Conservation (phyloP, 129 eudicot species). For the Saussurea involucrata region DNA sequence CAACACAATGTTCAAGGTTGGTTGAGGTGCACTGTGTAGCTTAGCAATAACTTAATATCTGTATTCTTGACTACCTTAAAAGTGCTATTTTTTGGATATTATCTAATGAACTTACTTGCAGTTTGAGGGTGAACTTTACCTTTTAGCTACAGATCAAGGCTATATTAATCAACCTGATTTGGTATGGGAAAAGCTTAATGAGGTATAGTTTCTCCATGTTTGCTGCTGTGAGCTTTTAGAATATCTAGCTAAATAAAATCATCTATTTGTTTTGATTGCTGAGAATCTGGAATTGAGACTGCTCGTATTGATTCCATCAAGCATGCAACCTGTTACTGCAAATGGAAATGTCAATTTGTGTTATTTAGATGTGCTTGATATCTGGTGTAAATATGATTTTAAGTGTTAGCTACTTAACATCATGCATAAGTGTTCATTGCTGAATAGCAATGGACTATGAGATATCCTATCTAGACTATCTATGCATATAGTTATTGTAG, state of each 20-base stretch:
- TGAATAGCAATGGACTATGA: not conserved
- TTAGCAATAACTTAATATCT: not conserved
- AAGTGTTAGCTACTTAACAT: not conserved
- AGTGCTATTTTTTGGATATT: not conserved
- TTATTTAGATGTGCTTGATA: not conserved
- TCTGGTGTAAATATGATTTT: not conserved
- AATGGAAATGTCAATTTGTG: not conserved
- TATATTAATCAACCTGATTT: conserved; percentile 85
- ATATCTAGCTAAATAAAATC: not conserved
- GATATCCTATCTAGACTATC: not conserved
- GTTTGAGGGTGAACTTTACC: conserved; percentile 77
- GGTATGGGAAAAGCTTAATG: conserved; percentile 94
- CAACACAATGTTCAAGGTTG: conserved; percentile 97
- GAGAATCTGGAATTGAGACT: not conserved
- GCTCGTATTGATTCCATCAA: not conserved
- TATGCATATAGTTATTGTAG: not conserved
- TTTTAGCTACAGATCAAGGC: conserved; percentile 93
- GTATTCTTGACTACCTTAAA: not conserved
- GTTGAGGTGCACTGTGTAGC: conserved; percentile 19
- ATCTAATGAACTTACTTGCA: conserved; percentile 37
- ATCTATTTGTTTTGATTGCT: not conserved
- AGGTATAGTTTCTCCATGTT: conserved; percentile 42
- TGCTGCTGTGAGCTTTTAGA: not conserved
- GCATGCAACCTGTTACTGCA: not conserved
- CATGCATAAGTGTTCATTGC: not conserved